phyloP scores from a whole-genome alignment of 371 early-diverging fungal species.

The Circinella umbellata region DNA sequence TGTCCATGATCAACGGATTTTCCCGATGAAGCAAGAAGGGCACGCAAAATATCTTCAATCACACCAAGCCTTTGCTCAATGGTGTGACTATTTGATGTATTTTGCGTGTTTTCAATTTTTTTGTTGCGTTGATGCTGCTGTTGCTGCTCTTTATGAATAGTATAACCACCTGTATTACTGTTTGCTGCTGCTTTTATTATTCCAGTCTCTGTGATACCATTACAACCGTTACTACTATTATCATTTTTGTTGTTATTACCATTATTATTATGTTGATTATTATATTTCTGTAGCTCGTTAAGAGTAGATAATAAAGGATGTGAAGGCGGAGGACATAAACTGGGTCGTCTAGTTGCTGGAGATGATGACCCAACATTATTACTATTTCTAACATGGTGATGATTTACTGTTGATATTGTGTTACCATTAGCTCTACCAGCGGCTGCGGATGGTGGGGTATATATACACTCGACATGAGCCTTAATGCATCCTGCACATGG shows the following conservation, averaged over 20 bases:
- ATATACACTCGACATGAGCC: constrained; percentile 39
- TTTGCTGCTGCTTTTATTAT: too few relatives aligned
- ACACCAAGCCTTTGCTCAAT: constrained; percentile 41
- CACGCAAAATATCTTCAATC: constrained; percentile 45
- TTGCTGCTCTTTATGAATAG: too few relatives aligned
- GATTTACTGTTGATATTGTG: neutral
- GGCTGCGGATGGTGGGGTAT: constrained; percentile 19
- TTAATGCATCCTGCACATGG: constrained; percentile 44
- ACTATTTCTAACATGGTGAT: neutral
- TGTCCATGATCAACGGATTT: constrained; percentile 6
- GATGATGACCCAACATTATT: neutral
- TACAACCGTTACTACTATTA: too few relatives aligned
- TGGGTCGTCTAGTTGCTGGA: neutral
- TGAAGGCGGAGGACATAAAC: too few relatives aligned
- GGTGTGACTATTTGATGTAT: constrained; percentile 24
- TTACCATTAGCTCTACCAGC: neutral
- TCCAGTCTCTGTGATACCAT: too few relatives aligned
- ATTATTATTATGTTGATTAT: too few relatives aligned
- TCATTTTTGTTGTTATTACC: too few relatives aligned
- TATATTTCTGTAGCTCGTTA: too few relatives aligned
- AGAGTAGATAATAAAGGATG: too few relatives aligned
- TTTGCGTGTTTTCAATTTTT: neutral
- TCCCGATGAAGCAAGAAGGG: constrained; percentile 19
- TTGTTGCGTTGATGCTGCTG: too few relatives aligned
- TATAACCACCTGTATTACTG: too few relatives aligned